Evolutionary conservation across 2,329 filamentous ascomycete genomes (phyloP).

Genomic region (Talaromyces atroroseus): DNA sequence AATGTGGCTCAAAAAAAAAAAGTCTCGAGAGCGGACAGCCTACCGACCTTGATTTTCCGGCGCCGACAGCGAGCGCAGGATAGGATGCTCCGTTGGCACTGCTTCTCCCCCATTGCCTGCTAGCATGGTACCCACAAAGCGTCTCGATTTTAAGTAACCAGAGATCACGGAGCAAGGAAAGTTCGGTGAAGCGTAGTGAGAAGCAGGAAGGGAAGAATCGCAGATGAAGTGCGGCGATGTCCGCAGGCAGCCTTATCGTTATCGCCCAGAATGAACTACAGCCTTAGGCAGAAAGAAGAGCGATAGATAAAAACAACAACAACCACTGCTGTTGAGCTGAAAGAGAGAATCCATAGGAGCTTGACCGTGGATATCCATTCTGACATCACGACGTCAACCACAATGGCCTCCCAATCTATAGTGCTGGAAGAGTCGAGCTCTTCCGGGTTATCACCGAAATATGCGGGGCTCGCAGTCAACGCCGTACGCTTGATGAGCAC

Average conservation of each 20-base stretch:
- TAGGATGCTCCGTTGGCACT: constrained; percentile 22
- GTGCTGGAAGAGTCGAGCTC: neutral
- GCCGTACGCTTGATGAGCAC: constrained; percentile 2
- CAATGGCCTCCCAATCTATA: neutral
- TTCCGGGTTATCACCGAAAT: neutral
- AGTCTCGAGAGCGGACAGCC: neutral
- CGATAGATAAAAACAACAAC: too few relatives aligned
- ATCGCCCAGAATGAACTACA: neutral
- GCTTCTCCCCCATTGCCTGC: constrained; percentile 1
- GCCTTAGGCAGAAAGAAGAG: too few relatives aligned
- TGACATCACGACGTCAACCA: neutral
- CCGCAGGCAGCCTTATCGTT: neutral
- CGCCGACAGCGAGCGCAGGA: constrained; percentile 23
- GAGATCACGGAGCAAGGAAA: too few relatives aligned
- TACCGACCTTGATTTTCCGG: constrained; percentile 21
- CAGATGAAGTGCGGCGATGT: neutral
- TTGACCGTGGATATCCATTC: neutral
- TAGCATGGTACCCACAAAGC: neutral
- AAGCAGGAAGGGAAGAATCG: too few relatives aligned
- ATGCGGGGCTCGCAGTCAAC: constrained; percentile 4
- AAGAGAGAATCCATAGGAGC: neutral
- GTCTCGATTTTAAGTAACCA: too few relatives aligned
- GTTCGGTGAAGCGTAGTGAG: too few relatives aligned
- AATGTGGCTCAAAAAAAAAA: neutral
- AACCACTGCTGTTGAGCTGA: neutral